Base-by-base conservation (phyloP, 768 basidiomycete species). In the Tulasnella sp. region DNA sequence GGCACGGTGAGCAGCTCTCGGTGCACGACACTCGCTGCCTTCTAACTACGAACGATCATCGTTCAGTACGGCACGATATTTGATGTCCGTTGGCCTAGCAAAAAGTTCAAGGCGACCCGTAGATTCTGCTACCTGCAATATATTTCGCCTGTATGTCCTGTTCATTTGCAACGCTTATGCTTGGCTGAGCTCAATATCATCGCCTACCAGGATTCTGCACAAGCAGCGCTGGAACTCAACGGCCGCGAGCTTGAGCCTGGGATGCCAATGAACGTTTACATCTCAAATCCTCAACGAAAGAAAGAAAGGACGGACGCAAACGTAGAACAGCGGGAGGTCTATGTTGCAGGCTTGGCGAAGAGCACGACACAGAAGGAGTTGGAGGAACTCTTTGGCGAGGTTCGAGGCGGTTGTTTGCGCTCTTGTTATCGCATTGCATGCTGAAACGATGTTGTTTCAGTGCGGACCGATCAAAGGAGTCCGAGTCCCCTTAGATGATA, bases 71-170 rank as follows among this genome's bases (percentile, higher is more conserved):
- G 98, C 13, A 89, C 88, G 5, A 88, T 99, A 75, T 93, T 99
- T 79, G 96, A 99, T 80, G 93, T 95, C 23, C 92, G 98, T 42
- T 99, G 97, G 97, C 98, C 98, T 6, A 96, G 95, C 85, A 96
- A 96, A 83, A 98, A 98, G 83, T 96, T 95, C 87, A 97, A 96
- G 84, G 90, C 86, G 77, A 92, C 93, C 2, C 87, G 98, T 46
- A 88, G 98, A 61, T 99, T 99, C 84, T 96, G 94, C 82, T 99
- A 99, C 83, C 87, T 99, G 0, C 98, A 99, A 80, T 98, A 90
- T 82, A 91, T 91, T 1, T 90, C 90, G 26, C 93, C 94, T 0
- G 96, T 95, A 77, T 74, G 92, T 86, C 1, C 35, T 18, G 46
- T 55, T n/a, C 37, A n/a, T 72, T 42, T 5, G 13, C 57, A 20